Evolutionary conservation across 169 alveolate genomes (phyloP).

Genomic region (Plasmodium blacklocki): DNA sequence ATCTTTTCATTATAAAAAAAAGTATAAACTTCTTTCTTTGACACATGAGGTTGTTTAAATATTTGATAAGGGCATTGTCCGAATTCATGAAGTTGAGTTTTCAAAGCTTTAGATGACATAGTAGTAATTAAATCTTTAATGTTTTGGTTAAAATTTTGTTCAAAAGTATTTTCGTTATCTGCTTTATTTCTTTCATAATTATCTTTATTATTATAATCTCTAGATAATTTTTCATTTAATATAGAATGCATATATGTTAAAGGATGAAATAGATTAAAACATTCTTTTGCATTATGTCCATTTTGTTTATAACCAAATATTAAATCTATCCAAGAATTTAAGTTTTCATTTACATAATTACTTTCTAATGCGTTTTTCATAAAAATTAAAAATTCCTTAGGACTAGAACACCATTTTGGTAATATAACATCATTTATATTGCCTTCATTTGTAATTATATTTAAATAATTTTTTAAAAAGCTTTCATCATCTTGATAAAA

Average conservation of each 20-base stretch:
- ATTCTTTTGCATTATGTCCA: constrained; percentile 79
- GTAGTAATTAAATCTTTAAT: constrained; percentile 79
- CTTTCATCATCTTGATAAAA: constrained; percentile 90
- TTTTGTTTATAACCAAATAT: constrained; percentile 95
- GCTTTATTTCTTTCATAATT: constrained; percentile 66
- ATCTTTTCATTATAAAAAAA: constrained; percentile 13
- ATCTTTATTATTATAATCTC: not conserved
- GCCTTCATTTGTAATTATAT: constrained; percentile 84
- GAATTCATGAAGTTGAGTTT: constrained; percentile 90
- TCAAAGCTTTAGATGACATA: constrained; percentile 87
- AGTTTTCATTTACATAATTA: constrained; percentile 91
- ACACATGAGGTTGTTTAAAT: constrained; percentile 89
- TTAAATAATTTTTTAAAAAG: constrained; percentile 90
- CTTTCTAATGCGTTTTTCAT: constrained; percentile 95
- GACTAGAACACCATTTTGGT: constrained; percentile 90
- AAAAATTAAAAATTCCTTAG: constrained; percentile 83
- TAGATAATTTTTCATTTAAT: constrained; percentile 61
- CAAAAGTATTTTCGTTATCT: constrained; percentile 35
- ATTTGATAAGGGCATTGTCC: constrained; percentile 93
- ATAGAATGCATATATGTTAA: constrained; percentile 89
- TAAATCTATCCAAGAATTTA: constrained; percentile 97
- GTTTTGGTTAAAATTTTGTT: constrained; percentile 77
- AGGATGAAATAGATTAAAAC: constrained; percentile 91
- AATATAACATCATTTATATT: constrained; percentile 89
- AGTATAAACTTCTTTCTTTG: not conserved